Conservation (phyloP, 1,284 basidiomycete genomes). For the Heimioporus punctisporus region DNA sequence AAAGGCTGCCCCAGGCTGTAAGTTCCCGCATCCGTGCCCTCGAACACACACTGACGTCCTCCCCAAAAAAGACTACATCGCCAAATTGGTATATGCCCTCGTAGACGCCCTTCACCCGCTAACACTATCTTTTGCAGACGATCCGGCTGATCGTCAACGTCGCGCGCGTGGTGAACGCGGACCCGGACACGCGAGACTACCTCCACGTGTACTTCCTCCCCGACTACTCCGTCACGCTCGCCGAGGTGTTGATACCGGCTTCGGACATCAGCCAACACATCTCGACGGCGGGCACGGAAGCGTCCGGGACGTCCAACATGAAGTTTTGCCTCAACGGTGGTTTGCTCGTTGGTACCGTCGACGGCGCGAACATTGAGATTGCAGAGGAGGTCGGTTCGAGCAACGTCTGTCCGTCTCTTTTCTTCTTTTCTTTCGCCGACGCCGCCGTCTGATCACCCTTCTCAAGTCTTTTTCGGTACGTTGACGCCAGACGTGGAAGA, state of each 20-base stretch:
- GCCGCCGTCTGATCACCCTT: too few relatives aligned
- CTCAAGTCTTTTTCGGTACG: conserved; percentile 81
- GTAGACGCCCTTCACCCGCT: background rate
- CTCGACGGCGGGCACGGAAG: conserved; percentile 92
- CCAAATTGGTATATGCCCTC: conserved; percentile 61
- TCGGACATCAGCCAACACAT: conserved; percentile 94
- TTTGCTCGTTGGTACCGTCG: conserved; percentile 80
- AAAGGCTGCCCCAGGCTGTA: conserved; percentile 84
- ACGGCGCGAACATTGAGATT: conserved; percentile 96
- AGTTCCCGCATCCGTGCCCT: conserved; percentile 26
- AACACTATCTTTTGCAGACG: conserved; percentile 46
- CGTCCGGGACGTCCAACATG: conserved; percentile 92
- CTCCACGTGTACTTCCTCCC: conserved; percentile 86
- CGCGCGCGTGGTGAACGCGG: conserved; percentile 81
- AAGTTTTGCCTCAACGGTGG: conserved; percentile 92
- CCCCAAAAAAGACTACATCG: conserved; percentile 68
- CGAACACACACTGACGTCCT: conserved; percentile 5
- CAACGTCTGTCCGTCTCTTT: conserved; percentile 58
- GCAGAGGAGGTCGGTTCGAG: conserved; percentile 85
- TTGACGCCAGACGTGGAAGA: conserved; percentile 83
- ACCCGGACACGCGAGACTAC: conserved; percentile 84
- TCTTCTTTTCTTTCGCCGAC: background rate
- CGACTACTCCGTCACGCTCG: conserved; percentile 89
- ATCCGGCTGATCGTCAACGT: conserved; percentile 93
- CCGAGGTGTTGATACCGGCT: conserved; percentile 90